Conservation (phyloP, 2,329 filamentous ascomycete genomes). For the Nakataea oryzae region DNA sequence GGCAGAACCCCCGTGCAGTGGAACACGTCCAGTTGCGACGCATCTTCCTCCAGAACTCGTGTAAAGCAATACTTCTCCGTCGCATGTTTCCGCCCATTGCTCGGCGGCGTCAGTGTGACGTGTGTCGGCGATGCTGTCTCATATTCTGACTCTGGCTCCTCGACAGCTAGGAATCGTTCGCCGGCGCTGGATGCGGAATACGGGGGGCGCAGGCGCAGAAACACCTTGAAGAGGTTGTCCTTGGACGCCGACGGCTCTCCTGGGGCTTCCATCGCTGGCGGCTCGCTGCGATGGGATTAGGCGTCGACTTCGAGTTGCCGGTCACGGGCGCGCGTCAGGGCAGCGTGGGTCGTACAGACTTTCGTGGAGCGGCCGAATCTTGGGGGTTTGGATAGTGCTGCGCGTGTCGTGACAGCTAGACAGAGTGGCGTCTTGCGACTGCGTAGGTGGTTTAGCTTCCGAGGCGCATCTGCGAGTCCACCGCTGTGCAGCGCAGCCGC, state of each 20-base stretch:
- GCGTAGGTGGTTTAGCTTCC: neutral
- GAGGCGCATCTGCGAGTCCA: neutral
- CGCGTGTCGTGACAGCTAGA: neutral
- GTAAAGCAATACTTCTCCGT: constrained; percentile 95
- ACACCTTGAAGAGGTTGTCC: constrained; percentile 75
- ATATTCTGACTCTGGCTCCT: constrained; percentile 28
- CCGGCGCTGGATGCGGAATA: constrained; percentile 28
- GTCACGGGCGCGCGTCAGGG: neutral
- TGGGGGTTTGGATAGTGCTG: neutral
- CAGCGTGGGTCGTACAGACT: neutral
- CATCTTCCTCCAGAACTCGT: constrained; percentile 79
- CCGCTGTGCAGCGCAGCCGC: neutral
- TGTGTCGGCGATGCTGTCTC: constrained; percentile 45
- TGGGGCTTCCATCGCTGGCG: constrained; percentile 23
- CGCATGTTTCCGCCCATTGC: constrained; percentile 71
- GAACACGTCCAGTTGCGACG: constrained; percentile 79
- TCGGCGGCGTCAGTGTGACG: constrained; percentile 66
- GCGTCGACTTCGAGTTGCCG: neutral
- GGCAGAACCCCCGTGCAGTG: constrained; percentile 64
- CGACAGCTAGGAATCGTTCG: constrained; percentile 73
- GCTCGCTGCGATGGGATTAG: neutral
- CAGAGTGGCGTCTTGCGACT: neutral
- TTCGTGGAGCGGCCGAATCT: neutral
- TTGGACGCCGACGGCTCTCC: constrained; percentile 14
- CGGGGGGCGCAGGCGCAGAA: constrained; percentile 70